Conservation (phyloP, 208 protist species). For the Lotmaria passim region DNA sequence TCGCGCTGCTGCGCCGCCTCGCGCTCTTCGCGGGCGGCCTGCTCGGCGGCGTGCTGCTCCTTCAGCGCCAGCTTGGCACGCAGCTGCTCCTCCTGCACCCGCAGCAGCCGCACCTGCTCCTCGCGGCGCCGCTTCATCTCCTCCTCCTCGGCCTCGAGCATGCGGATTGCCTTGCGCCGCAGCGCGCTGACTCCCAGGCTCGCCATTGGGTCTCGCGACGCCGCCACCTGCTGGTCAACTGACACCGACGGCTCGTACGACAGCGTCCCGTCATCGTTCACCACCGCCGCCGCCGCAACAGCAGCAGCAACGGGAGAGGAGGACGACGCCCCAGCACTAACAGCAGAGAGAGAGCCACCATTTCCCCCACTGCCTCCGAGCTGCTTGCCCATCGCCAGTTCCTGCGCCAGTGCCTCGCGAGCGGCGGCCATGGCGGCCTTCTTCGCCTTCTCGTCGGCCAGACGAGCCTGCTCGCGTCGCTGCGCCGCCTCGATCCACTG, state of each 20-base stretch:
- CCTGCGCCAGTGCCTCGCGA: conserved; percentile 58
- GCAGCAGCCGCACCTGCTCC: conserved; percentile 34
- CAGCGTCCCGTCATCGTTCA: conserved; percentile 25
- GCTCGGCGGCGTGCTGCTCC: conserved; percentile 57
- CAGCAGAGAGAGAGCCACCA: background rate
- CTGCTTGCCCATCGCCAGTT: conserved; percentile 45
- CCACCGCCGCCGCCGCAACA: background rate
- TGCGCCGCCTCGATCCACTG: conserved; percentile 63
- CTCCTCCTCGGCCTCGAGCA: conserved; percentile 76
- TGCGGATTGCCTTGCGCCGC: conserved; percentile 67
- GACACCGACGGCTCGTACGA: conserved; percentile 35
- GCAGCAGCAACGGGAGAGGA: background rate
- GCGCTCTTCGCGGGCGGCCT: conserved; percentile 46
- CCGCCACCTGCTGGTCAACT: conserved; percentile 15
- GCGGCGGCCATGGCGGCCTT: conserved; percentile 58
- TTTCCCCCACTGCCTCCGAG: conserved; percentile 6
- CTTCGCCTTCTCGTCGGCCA: conserved; percentile 39
- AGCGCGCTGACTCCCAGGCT: conserved; percentile 32
- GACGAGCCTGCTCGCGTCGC: conserved; percentile 35
- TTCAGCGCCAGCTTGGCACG: conserved; percentile 42
- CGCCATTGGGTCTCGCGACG: conserved; percentile 1
- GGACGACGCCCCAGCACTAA: background rate
- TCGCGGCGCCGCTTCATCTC: conserved; percentile 47
- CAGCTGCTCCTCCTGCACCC: conserved; percentile 45
- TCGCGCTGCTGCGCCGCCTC: conserved; percentile 45